Evolutionary conservation across 2,329 filamentous ascomycete species (phyloP).

Genomic region (Curvularia sp.): DNA sequence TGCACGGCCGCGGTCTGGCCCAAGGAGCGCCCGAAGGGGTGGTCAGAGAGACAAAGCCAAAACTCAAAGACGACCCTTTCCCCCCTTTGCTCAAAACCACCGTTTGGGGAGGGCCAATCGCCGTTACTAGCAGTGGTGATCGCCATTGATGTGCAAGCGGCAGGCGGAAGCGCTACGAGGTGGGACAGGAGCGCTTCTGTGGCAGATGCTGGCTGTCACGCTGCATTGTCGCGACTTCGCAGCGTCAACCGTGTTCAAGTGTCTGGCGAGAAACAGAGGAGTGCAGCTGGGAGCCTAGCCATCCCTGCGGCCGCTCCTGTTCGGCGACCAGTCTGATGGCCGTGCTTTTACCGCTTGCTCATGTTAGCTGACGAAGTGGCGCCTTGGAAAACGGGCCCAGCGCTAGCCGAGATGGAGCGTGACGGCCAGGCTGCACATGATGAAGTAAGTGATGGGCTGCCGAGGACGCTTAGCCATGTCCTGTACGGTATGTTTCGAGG

Average conservation of each 20-base stretch:
- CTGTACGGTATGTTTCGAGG: slow-evolving; percentile 27
- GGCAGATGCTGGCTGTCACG: slow-evolving; percentile 10
- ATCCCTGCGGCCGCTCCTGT: slow-evolving; percentile 32
- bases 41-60: slow-evolving; percentile 41
- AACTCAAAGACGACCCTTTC: slow-evolving; percentile 30
- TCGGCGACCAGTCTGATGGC: slow-evolving; percentile 43
- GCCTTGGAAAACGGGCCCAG: slow-evolving; percentile 34
- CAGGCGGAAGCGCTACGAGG: slow-evolving; percentile 22
- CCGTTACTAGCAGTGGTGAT: slow-evolving; percentile 29
- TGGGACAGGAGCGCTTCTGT: slow-evolving; percentile 21
- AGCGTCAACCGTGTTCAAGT: slow-evolving; percentile 21
- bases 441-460: slow-evolving; percentile 27
- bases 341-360: slow-evolving; percentile 35
- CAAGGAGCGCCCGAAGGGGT: slow-evolving; percentile 28
- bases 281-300: slow-evolving; percentile 22
- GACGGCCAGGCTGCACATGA: slow-evolving; percentile 44
- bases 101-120: slow-evolving; percentile 31
- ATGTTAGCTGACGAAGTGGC: slow-evolving; percentile 40
- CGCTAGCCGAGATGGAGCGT: slow-evolving; percentile 39
- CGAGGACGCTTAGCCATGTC: slow-evolving; percentile 35
- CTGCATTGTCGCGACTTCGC: slow-evolving; percentile 21
- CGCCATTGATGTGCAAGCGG: slow-evolving; percentile 18
- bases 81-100: slow-evolving; percentile 31
- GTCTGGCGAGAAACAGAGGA: slow-evolving; percentile 17
- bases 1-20: slow-evolving; percentile 49